These are phyloP conservation scores for Xylariaceae sp. DNA, from an alignment of 2,329 filamentous ascomycete species.

Conservation along the genomic window DNA sequence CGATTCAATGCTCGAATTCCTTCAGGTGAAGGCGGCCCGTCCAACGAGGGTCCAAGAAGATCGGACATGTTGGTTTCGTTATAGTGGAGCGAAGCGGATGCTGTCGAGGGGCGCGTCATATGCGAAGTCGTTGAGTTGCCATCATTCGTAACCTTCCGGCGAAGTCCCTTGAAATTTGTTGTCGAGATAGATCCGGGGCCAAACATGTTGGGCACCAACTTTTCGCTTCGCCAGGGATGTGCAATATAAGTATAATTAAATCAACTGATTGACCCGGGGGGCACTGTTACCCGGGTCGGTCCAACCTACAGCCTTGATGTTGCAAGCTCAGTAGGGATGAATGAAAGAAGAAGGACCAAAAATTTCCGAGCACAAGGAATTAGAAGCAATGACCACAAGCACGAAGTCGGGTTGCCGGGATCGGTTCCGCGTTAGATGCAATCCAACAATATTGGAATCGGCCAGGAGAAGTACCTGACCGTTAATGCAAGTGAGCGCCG, in stretches of 20 bases:
- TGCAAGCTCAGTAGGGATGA: conserved; percentile 16
- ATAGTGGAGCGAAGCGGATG: conserved; percentile 15
- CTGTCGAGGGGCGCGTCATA: conserved; percentile 16
- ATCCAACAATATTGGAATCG: conserved; percentile 25
- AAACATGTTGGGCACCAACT: conserved; percentile 26
- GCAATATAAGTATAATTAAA: conserved; percentile 17
- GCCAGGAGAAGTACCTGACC: conserved; percentile 29
- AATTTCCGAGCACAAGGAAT: too few relatives aligned
- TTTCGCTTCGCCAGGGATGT: too few relatives aligned
- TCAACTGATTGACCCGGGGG: conserved; percentile 19
- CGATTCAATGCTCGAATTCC: conserved; percentile 52
- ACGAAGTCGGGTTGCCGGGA: too few relatives aligned
- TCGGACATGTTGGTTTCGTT: conserved; percentile 32
- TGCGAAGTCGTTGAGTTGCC: conserved; percentile 17
- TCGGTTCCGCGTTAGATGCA: too few relatives aligned
- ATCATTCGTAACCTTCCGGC: conserved; percentile 20
- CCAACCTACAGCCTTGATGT: conserved; percentile 12
- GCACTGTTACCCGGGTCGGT: conserved; percentile 17
- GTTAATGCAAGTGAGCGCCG: conserved; percentile 29
- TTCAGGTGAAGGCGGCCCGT: conserved; percentile 59
- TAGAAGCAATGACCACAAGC: too few relatives aligned
- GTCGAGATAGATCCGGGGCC: conserved; percentile 23
- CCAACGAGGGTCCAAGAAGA: conserved; percentile 54
- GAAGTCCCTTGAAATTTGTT: conserved; percentile 22
- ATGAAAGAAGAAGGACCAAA: conserved; percentile 17